Evolutionary conservation across 2,329 filamentous ascomycete species (phyloP).

Genomic region (Xylariaceae sp.): DNA sequence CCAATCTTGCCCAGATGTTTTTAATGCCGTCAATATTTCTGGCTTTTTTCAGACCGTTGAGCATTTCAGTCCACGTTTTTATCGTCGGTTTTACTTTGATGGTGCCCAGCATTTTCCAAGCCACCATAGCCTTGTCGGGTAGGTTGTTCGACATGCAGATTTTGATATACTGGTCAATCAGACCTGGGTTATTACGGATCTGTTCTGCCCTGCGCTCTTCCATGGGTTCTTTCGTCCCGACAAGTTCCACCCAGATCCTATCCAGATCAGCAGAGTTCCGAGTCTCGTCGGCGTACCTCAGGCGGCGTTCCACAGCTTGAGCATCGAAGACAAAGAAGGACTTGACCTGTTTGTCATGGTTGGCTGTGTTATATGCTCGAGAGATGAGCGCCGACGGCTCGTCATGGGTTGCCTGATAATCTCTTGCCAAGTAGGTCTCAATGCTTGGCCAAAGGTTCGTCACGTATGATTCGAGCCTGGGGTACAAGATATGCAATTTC

Average conservation of each 20-base stretch:
- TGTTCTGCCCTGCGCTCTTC: constrained; percentile 14
- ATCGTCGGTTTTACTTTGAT: constrained; percentile 55
- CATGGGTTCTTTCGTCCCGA: constrained; percentile 14
- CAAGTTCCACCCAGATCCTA: constrained; percentile 24
- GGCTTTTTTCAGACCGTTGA: constrained; percentile 63
- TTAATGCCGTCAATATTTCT: constrained; percentile 58
- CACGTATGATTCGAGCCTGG: constrained; percentile 22
- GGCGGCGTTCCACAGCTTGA: constrained; percentile 9
- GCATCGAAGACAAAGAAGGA: constrained; percentile 2
- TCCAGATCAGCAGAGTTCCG: constrained; percentile 21
- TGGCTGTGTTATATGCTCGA: background rate
- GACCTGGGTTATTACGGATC: constrained; percentile 18
- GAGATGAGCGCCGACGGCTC: background rate
- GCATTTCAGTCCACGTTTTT: constrained; percentile 68
- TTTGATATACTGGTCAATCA: constrained; percentile 30
- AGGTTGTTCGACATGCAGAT: constrained; percentile 25
- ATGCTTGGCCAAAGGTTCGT: constrained; percentile 27
- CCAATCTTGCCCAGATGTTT: constrained; percentile 63
- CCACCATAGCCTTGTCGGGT: constrained; percentile 25
- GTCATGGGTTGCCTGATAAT: constrained; percentile 2
- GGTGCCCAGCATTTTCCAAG: constrained; percentile 25
- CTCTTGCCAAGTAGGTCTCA: constrained; percentile 14
- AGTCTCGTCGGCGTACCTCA: constrained; percentile 14
- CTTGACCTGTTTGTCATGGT: background rate
- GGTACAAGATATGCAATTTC: constrained; percentile 16